Evolutionary conservation across 371 early-diverging fungal species (phyloP).

Genomic region (Capillidium heterosporum): DNA sequence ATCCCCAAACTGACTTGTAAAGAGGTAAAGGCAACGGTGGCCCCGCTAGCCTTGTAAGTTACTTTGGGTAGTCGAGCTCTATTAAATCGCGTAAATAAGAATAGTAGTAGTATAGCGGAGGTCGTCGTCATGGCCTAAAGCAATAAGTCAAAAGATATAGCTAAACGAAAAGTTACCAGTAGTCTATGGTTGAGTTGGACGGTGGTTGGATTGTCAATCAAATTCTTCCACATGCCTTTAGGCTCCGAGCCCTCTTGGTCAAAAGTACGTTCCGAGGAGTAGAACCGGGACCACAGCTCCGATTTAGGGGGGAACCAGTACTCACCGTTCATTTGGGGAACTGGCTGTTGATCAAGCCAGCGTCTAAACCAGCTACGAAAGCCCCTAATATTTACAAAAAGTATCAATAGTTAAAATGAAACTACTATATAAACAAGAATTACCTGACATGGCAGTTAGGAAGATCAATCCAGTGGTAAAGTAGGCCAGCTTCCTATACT

Average conservation of each 20-base stretch:
- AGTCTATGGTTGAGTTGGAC: slow-evolving; percentile 90
- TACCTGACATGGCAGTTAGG: slow-evolving; percentile 72
- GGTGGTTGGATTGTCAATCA: slow-evolving; percentile 82
- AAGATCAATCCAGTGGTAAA: slow-evolving; percentile 49
- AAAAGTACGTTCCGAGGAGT: slow-evolving; percentile 13
- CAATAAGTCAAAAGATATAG: not conserved
- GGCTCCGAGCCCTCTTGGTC: slow-evolving; percentile 14
- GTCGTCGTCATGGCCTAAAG: slow-evolving; percentile 41
- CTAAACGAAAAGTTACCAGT: slow-evolving; percentile 27
- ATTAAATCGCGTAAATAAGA: slow-evolving; percentile 54
- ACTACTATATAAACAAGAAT: not conserved
- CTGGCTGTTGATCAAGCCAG: slow-evolving; percentile 88
- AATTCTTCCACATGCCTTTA: slow-evolving; percentile 40
- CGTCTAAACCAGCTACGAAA: slow-evolving; percentile 92
- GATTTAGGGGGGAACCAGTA: slow-evolving; percentile 40
- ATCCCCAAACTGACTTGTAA: slow-evolving; percentile 81
- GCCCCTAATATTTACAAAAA: slow-evolving; percentile 24
- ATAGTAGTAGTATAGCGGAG: slow-evolving; percentile 47
- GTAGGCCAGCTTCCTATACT: no score
- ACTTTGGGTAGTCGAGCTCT: slow-evolving; percentile 47
- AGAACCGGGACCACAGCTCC: slow-evolving; percentile 48
- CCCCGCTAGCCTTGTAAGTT: slow-evolving; percentile 42
- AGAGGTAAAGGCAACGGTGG: slow-evolving; percentile 49
- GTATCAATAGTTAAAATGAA: not conserved
- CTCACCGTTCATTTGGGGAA: slow-evolving; percentile 81